phyloP scores from a whole-genome alignment of 2,329 filamentous ascomycete genomes.

The Colletotrichum cuscutae region DNA sequence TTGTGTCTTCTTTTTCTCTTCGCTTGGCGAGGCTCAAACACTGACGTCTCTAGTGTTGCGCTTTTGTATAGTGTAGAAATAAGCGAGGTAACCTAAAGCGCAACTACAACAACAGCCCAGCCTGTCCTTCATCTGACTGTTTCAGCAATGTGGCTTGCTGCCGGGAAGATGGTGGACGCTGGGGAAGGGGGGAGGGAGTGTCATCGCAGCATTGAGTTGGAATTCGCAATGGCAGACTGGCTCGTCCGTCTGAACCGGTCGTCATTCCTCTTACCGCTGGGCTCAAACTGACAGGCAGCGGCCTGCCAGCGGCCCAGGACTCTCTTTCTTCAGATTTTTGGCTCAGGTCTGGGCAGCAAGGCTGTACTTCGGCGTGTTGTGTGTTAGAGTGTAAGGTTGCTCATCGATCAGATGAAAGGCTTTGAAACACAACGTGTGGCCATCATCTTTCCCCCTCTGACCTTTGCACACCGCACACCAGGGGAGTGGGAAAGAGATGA shows the following conservation, averaged over 20 bases:
- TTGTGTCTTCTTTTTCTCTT: background rate
- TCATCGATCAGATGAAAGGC: conserved; percentile 19
- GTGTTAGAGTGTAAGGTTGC: background rate
- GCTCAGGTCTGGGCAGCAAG: background rate
- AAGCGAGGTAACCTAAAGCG: background rate
- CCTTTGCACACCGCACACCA: background rate
- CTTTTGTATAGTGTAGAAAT: background rate
- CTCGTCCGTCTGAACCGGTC: conserved; percentile 27
- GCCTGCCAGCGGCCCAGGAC: background rate
- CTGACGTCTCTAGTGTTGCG: conserved; percentile 18
- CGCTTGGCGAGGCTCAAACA: conserved; percentile 26
- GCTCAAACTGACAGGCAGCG: background rate
- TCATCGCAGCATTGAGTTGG: background rate
- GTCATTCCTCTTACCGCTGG: background rate
- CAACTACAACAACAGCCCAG: background rate
- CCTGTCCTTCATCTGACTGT: conserved; percentile 18
- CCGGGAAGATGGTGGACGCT: background rate
- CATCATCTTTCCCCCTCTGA: background rate
- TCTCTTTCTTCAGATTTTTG: background rate
- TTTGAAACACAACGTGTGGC: conserved; percentile 26
- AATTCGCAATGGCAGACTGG: conserved; percentile 17
- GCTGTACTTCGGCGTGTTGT: background rate
- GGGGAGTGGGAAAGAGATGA: conserved; percentile 7
- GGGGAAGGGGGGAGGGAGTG: background rate
- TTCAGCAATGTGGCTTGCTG: conserved; percentile 20